Conservation (phyloP, 768 basidiomycete genomes). For the Termitomyces sp. region DNA sequence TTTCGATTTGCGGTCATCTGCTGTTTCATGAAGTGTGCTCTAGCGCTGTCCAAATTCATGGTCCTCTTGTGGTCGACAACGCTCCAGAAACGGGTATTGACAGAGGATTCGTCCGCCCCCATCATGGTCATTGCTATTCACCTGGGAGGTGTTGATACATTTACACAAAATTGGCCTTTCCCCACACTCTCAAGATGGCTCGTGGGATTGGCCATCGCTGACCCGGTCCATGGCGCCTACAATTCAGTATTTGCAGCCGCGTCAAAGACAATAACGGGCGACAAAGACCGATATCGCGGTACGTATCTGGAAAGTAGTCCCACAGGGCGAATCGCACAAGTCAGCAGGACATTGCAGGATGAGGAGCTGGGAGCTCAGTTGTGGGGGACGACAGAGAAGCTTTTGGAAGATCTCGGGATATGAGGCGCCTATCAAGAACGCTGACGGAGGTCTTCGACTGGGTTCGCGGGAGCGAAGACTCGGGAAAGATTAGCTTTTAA, state of each 20-base stretch:
- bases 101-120: constrained; percentile 23
- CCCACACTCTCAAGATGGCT: constrained; percentile 15
- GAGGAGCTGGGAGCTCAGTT: constrained; percentile 8
- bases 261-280: constrained; percentile 16
- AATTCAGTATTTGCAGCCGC: constrained; percentile 27
- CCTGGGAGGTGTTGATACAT: constrained; percentile 28
- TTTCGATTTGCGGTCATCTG: neutral
- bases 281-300: constrained; percentile 20
- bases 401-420: constrained; percentile 5
- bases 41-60: constrained; percentile 53
- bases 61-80: constrained; percentile 45
- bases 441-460: neutral
- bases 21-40: no score
- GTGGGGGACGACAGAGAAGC: constrained; percentile 10
- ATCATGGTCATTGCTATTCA: constrained; percentile 36
- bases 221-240: constrained; percentile 21
- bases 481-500: neutral
- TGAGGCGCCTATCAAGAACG: neutral
- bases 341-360: constrained; percentile 1
- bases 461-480: no score
- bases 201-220: constrained; percentile 15
- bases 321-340: constrained; percentile 7
- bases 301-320: constrained; percentile 18
- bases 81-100: constrained; percentile 44
- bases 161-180: constrained; percentile 20